These are phyloP conservation scores for Cytospora schulzeri DNA, from an alignment of 2,329 filamentous ascomycete genomes.

Conservation along the genomic window DNA sequence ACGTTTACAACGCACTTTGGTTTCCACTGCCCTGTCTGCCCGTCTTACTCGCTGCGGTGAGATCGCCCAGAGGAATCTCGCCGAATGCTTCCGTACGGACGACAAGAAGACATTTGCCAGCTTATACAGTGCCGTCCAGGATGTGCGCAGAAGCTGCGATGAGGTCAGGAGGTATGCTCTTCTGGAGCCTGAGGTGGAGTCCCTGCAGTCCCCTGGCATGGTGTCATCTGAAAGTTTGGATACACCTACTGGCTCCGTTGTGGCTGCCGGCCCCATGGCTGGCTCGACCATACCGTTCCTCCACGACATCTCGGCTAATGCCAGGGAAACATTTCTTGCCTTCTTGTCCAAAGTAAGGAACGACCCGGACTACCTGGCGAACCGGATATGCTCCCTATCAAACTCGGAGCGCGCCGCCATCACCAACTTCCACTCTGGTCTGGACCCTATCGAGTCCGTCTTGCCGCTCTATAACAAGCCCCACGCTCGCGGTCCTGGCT, in stretches of 20 bases:
- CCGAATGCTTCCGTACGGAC: slow-evolving; percentile 76
- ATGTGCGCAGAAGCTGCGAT: slow-evolving; percentile 77
- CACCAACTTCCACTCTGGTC: slow-evolving; percentile 74
- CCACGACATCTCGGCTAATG: slow-evolving; percentile 73
- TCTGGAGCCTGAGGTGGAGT: slow-evolving; percentile 72
- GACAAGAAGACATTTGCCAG: slow-evolving; percentile 77
- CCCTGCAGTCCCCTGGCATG: slow-evolving; percentile 54
- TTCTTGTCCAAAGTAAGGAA: slow-evolving; percentile 83
- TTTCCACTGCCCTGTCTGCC: slow-evolving; percentile 74
- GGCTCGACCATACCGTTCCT: slow-evolving; percentile 59
- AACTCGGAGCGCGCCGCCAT: slow-evolving; percentile 76
- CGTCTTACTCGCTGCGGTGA: slow-evolving; percentile 75
- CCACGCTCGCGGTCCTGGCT: slow-evolving; percentile 45
- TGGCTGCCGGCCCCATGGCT: slow-evolving; percentile 40
- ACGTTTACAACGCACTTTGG: slow-evolving; percentile 72
- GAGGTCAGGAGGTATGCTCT: slow-evolving; percentile 71
- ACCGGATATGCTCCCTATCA: slow-evolving; percentile 75
- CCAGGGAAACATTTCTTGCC: slow-evolving; percentile 73
- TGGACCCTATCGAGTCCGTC: slow-evolving; percentile 83
- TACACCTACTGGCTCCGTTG: slow-evolving; percentile 47
- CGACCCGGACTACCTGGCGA: slow-evolving; percentile 85
- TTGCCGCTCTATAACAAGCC: slow-evolving; percentile 66
- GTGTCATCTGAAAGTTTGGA: slow-evolving; percentile 54
- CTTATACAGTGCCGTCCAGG: slow-evolving; percentile 76
- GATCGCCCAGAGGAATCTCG: slow-evolving; percentile 72